These are phyloP conservation scores for Hydrangea macrophylla DNA, from an alignment of 148 eudicot genomes.

Conservation along the genomic window DNA sequence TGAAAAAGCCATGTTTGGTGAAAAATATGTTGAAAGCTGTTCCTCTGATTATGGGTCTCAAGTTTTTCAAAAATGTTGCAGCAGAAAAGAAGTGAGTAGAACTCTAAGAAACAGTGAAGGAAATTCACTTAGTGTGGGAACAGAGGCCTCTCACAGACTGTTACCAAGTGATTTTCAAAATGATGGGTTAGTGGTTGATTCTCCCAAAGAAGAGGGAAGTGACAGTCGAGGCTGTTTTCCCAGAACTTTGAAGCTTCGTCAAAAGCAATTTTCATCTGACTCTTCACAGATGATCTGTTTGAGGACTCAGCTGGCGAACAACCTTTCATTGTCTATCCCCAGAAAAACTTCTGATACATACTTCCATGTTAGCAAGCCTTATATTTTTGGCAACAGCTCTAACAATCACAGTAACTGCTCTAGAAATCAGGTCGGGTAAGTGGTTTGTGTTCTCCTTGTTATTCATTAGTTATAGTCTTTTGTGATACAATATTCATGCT, in stretches of 20 bases:
- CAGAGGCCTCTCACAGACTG: constrained; percentile 33
- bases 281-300: constrained; percentile 25
- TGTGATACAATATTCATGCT: no score
- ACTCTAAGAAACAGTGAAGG: constrained; percentile 72
- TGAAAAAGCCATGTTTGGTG: constrained; percentile 36
- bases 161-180: constrained; percentile 28
- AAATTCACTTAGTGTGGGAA: constrained; percentile 65
- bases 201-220: constrained; percentile 19
- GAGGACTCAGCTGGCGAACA: constrained; percentile 29
- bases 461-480: constrained; percentile 2
- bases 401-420: constrained; percentile 27
- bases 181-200: constrained; percentile 3
- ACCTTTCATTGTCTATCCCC: constrained; percentile 19
- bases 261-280: constrained; percentile 29
- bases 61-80: constrained; percentile 37
- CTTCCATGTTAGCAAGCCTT: constrained; percentile 43
- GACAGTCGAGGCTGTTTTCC: constrained; percentile 35
- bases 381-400: constrained; percentile 25
- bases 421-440: constrained; percentile 43
- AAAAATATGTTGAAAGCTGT: constrained; percentile 41
- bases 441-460: neutral
- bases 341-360: constrained; percentile 45
- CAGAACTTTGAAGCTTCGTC: constrained; percentile 36
- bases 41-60: constrained; percentile 57
- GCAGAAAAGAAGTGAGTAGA: constrained; percentile 36